Conservation (phyloP, 2,329 filamentous ascomycete species). For the Penicillium sp. region DNA sequence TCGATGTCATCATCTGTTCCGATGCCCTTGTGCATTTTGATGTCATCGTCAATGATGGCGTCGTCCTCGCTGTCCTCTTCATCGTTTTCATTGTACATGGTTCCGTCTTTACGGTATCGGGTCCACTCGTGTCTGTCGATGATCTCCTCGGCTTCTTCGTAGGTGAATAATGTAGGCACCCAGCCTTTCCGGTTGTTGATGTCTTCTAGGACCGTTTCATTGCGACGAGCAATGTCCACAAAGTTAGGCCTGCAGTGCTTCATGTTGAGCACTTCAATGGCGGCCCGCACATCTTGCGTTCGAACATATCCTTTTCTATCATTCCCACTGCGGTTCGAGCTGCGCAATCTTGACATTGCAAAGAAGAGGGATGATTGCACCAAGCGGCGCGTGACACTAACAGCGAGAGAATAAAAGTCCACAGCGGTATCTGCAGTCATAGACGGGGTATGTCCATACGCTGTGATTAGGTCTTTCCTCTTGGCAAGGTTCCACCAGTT, state of each 20-base stretch:
- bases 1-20: conserved; percentile 7
- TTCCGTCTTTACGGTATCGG: conserved; percentile 5
- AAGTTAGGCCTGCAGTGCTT: conserved; percentile 47
- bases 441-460: conserved; percentile 56
- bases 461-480: conserved; percentile 34
- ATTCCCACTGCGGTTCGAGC: conserved; percentile 40
- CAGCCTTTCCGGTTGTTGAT: conserved; percentile 34
- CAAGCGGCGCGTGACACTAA: conserved; percentile 69
- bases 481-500: conserved; percentile 65
- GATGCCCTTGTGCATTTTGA: conserved; percentile 2
- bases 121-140: conserved; percentile 15
- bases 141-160: conserved; percentile 36
- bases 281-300: conserved; percentile 54
- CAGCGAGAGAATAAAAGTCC: conserved; percentile 68
- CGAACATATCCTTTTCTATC: conserved; percentile 40
- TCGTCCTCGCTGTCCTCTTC: conserved; percentile 36
- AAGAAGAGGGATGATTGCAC: conserved; percentile 69
- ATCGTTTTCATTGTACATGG: conserved; percentile 28
- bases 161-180: conserved; percentile 22
- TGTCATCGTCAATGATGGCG: conserved; percentile 12
- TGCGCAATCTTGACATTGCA: conserved; percentile 66
- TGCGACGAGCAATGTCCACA: conserved; percentile 57
- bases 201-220: conserved; percentile 52
- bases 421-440: conserved; percentile 73
- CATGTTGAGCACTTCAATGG: conserved; percentile 56